Evolutionary conservation across 352 stramenopile species (phyloP).

Genomic region (Elongisporangium anandrum): DNA sequence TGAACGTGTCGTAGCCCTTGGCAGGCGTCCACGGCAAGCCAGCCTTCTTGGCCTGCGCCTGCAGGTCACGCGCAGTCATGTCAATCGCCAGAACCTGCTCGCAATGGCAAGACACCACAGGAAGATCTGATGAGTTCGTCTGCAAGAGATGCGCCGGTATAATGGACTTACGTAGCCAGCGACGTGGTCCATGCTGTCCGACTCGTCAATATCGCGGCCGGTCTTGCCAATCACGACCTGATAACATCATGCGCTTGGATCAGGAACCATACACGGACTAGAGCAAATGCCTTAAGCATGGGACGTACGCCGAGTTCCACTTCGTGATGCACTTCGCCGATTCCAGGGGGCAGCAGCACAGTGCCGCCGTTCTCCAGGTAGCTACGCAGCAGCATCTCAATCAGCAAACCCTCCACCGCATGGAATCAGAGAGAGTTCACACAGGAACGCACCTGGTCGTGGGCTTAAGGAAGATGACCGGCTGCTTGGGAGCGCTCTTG

Average conservation of each 20-base stretch:
- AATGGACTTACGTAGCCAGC: conserved; percentile 44
- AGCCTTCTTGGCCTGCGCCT: conserved; percentile 73
- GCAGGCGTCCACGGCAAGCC: conserved; percentile 70
- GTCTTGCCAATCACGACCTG: conserved; percentile 70
- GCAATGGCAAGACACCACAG: neutral
- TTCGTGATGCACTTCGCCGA: conserved; percentile 80
- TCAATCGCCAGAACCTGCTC: conserved; percentile 63
- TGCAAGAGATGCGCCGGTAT: neutral
- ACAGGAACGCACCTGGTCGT: conserved; percentile 42
- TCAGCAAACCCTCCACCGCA: neutral
- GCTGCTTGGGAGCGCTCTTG: conserved; percentile 51
- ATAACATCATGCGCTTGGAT: neutral
- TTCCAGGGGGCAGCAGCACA: conserved; percentile 60
- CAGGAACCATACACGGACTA: neutral
- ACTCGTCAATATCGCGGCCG: conserved; percentile 57
- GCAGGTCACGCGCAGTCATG: conserved; percentile 75
- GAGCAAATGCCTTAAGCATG: neutral
- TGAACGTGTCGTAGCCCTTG: conserved; percentile 82
- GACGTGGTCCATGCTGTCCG: conserved; percentile 61
- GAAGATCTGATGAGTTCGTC: neutral
- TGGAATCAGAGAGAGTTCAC: neutral
- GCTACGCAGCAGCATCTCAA: conserved; percentile 12
- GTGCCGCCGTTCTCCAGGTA: conserved; percentile 55
- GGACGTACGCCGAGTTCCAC: conserved; percentile 71
- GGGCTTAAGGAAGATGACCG: conserved; percentile 81